Base-by-base conservation (phyloP, 768 basidiomycete genomes). In the Calvatia gigantea region DNA sequence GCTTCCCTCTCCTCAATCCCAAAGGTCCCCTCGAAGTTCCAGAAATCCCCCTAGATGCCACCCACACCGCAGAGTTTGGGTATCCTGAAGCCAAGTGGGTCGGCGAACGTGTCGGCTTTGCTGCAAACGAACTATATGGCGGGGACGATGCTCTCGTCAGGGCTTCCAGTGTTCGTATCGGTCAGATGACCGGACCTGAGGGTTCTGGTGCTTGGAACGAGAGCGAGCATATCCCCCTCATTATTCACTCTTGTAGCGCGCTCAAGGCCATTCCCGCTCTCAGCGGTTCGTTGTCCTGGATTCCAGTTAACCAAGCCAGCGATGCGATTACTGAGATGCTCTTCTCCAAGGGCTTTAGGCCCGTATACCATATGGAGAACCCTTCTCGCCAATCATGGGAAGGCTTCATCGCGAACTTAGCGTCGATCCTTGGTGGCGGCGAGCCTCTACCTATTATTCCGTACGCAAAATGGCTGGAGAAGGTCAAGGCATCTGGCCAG, bases 51-150 rank as follows among this genome's bases (percentile, higher is more conserved):
- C 60, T 73, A 17, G 66, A 64, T 21, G 66, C 66, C 69, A 41
- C 58, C 66, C 0, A 59, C 57, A 14, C 64, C 69, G 6, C 64
- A 68, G 12, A 72, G 70, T 17, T n/a, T 49, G 75, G 73, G 0
- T 75, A 75, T 47, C 71, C 70, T 0, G 70, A 68, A 42, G 63
- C 68, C 31, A 75, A 76, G 62, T 75, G 73, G 51, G 67, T 75
- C 0, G 49, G 68, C 3, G 73, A 75, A 61, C 58, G 69, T 49
- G 68, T 73, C 15, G 42, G 48, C 27, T 38, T 62, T 47, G 55
- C 57, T 7, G 72, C 71, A 5, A 60, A 61, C 2, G 65, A 69
- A 57, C 45, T 69, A 12, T 69, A 68, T 50, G 69, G 67, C 1
- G 38, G 42, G 25, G 47, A 27, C 27, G 54, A 56, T 41, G 35